phyloP scores from a whole-genome alignment of 768 basidiomycete species.

The Podaxis rugospora region DNA sequence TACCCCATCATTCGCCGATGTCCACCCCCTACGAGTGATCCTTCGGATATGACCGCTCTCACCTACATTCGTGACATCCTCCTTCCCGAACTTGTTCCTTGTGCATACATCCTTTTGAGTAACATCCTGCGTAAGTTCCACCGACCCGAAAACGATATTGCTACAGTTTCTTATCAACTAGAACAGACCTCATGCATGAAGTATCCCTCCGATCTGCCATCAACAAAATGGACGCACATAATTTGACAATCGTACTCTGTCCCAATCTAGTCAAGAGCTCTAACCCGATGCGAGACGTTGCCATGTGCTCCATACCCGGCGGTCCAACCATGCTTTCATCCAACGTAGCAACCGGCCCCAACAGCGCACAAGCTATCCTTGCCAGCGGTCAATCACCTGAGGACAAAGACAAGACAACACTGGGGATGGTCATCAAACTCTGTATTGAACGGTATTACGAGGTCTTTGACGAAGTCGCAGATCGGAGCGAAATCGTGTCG shows the following conservation, averaged over 20 bases:
- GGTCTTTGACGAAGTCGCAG: slow-evolving; percentile 77
- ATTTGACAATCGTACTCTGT: slow-evolving; percentile 73
- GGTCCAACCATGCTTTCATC: slow-evolving; percentile 34
- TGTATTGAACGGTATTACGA: slow-evolving; percentile 85
- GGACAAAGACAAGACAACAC: slow-evolving; percentile 48
- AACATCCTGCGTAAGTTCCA: slow-evolving; percentile 54
- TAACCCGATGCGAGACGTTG: slow-evolving; percentile 66
- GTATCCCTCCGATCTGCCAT: slow-evolving; percentile 60
- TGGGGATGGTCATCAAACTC: slow-evolving; percentile 67
- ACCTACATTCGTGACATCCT: slow-evolving; percentile 66
- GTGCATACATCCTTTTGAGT: slow-evolving; percentile 70
- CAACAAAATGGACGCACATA: slow-evolving; percentile 82
- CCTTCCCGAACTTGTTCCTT: slow-evolving; percentile 64
- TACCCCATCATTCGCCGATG: slow-evolving; percentile 68
- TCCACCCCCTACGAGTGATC: slow-evolving; percentile 50
- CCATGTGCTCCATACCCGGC: slow-evolving; percentile 64
- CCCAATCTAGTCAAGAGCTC: slow-evolving; percentile 76
- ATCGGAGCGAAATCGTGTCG: slow-evolving; percentile 58
- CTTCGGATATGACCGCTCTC: slow-evolving; percentile 53
- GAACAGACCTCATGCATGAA: slow-evolving; percentile 72
- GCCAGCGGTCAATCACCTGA: slow-evolving; percentile 11
- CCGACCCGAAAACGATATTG: neutral
- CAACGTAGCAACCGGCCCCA: slow-evolving; percentile 16
- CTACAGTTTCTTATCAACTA: slow-evolving; percentile 11
- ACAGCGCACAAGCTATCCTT: slow-evolving; percentile 10